Conservation (phyloP, 1,139 yeast genomes). For the Pneumocystis jirovecii region DNA sequence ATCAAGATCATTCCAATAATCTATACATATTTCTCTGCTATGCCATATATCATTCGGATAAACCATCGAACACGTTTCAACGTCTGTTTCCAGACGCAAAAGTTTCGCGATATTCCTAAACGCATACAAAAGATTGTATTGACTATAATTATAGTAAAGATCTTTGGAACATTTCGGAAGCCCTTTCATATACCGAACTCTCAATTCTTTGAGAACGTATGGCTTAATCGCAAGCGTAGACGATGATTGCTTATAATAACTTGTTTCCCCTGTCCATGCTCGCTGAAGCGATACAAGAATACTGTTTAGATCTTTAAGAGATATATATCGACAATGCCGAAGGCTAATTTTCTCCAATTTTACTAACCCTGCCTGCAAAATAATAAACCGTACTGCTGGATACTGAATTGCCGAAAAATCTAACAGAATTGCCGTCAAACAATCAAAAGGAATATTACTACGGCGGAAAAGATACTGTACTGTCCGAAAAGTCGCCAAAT, state of each 20-base stretch:
- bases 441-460: background rate
- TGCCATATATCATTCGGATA: background rate
- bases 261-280: background rate
- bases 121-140: background rate
- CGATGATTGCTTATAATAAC: background rate
- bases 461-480: background rate
- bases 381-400: background rate
- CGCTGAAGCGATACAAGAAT: background rate
- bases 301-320: background rate
- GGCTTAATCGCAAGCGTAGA: background rate
- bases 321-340: background rate
- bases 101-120: background rate
- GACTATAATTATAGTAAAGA: background rate
- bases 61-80: background rate
- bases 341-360: background rate
- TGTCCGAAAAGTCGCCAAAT: background rate
- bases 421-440: background rate
- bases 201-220: background rate
- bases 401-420: background rate
- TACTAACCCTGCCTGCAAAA: background rate
- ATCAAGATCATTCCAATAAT: background rate
- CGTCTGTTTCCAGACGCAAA: background rate
- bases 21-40: background rate
- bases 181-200: background rate
- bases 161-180: background rate